Conservation (phyloP, 2,329 filamentous ascomycete species). For the Epichloe amarillans region DNA sequence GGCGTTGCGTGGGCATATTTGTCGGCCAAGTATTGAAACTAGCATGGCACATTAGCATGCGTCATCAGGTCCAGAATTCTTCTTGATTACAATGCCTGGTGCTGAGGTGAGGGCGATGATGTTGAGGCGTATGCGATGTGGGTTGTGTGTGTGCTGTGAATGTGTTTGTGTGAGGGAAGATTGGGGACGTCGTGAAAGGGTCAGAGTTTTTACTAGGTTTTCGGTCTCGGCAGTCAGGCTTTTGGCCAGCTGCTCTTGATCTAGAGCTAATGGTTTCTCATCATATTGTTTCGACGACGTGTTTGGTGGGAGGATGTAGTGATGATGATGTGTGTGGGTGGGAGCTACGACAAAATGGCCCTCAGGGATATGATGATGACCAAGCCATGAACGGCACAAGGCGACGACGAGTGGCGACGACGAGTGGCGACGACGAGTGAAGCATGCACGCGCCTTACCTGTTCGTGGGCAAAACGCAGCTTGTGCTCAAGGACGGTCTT, state of each 20-base stretch:
- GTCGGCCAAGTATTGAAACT: slow-evolving; percentile 54
- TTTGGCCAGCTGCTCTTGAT: slow-evolving; percentile 53
- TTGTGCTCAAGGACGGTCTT: slow-evolving; percentile 56
- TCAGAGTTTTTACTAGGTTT: slow-evolving; percentile 24
- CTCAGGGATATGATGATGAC: not conserved
- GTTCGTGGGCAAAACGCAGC: slow-evolving; percentile 51
- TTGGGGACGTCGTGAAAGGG: slow-evolving; percentile 9
- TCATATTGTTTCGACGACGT: slow-evolving; percentile 18
- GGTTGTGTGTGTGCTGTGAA: not conserved
- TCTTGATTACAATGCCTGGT: not conserved
- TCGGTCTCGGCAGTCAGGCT: slow-evolving; percentile 44
- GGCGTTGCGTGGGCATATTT: slow-evolving; percentile 53
- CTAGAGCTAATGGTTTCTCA: slow-evolving; percentile 60
- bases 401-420: not conserved
- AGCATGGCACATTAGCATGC: slow-evolving; percentile 13
- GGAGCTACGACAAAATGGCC: slow-evolving; percentile 1
- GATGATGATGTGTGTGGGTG: not conserved
- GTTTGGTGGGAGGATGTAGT: slow-evolving; percentile 5
- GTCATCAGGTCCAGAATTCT: not conserved
- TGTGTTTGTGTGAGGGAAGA: slow-evolving; percentile 1
- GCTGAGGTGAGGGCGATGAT: not conserved
- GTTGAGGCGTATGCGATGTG: not conserved
- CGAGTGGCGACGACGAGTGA: slow-evolving; percentile 1
- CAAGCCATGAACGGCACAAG: not conserved
- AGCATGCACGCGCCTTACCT: slow-evolving; percentile 32